Evolutionary conservation across 805 yeast species (phyloP), one percentile per base, ranked within the genome.

Genomic region (Lachancea fermentati): DNA sequence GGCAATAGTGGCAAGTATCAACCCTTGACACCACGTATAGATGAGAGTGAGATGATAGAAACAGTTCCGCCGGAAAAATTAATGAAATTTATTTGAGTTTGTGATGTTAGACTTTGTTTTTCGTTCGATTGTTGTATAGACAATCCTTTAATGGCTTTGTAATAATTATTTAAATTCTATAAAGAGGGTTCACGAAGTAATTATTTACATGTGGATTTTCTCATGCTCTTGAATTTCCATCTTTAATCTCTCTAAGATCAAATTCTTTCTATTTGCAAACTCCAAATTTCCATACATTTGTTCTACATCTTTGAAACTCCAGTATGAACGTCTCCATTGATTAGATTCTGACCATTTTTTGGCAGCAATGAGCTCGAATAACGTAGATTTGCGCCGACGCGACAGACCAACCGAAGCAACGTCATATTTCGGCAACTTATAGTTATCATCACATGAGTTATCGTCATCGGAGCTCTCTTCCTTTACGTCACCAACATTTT

Each of bases 331-430:
- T 19, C 51, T 46, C 61, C 62, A 56, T 40, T 58, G 58, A 28
- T 50, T 47, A 37, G 56, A 57, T 43, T 65, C 62, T 12, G 71
- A 70, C 83, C 95, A 79, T 54, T 83, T 85, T 41, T 75, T 75
- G 5, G 87, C 81, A 0, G 96, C 80, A 19, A 88, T 57, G 19
- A 88, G 57, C 48, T 73, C 72, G 86, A 95, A 88, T 19, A 89
- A 68, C 0, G 85, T 76, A 1, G 88, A 77, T 55, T 87, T 87
- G 40, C 97, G 71, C 37, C 62, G 62, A 43, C 95, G 67, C 2
- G 83, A 75, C 15, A 76, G 58, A 0, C 91, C 80, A 28, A 72
- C 56, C 0, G 69, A 65, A 4, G 67, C 63, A 37, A 69, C 55
- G 25, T 67, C 61, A 4, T 55, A 51, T 3, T 66, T 64, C 4